phyloP scores from a whole-genome alignment of 78 protist species.

The Blattamonas nauphoetae region DNA sequence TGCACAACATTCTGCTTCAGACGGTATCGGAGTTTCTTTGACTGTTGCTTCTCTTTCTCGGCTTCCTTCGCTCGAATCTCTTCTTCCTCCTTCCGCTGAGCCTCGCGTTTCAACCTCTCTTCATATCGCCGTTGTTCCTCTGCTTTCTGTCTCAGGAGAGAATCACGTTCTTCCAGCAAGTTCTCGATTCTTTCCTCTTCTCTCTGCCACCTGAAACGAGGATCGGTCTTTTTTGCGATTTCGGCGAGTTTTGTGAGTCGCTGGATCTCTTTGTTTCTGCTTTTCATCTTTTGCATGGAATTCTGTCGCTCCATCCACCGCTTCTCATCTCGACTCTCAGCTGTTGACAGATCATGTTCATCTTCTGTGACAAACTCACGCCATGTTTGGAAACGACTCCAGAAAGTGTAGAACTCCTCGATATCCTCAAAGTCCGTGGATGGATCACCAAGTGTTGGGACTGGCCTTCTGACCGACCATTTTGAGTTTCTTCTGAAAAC shows the following conservation, averaged over 20 bases:
- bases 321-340: slow-evolving; percentile 59
- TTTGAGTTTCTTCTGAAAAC: slow-evolving; percentile 3
- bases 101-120: background rate
- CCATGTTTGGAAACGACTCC: slow-evolving; percentile 71
- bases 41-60: slow-evolving; percentile 25
- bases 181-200: slow-evolving; percentile 28
- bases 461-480: slow-evolving; percentile 47
- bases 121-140: slow-evolving; percentile 20
- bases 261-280: background rate
- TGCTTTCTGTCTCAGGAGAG: slow-evolving; percentile 36
- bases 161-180: slow-evolving; percentile 32
- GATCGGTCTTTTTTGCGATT: background rate
- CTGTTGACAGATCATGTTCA: slow-evolving; percentile 44
- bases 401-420: slow-evolving; percentile 61
- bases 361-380: slow-evolving; percentile 65
- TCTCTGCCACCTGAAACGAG: background rate
- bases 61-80: slow-evolving; percentile 32
- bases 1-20: background rate
- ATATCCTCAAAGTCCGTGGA: slow-evolving; percentile 42
- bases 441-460: slow-evolving; percentile 51
- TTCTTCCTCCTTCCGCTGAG: slow-evolving; percentile 20
- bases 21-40: slow-evolving; percentile 13
- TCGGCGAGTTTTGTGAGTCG: background rate
- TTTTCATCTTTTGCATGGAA: background rate
- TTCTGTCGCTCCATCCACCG: slow-evolving; percentile 70